phyloP scores from a whole-genome alignment of 2,329 filamentous ascomycete species.

The Exserohilum rostratum region DNA sequence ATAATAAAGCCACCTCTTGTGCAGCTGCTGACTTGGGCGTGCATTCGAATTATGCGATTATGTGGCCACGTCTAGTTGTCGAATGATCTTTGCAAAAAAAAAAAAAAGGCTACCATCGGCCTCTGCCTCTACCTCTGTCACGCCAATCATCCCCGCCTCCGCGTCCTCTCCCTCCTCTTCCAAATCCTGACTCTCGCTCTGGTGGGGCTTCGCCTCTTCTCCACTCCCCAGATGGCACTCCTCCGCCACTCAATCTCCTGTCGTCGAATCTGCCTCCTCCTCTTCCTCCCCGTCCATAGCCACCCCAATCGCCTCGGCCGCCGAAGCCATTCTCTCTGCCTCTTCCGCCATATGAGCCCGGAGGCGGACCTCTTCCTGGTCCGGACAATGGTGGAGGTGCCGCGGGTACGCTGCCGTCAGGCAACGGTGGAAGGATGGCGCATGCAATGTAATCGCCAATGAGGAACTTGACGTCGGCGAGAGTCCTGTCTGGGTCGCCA shows the following conservation, averaged over 20 bases:
- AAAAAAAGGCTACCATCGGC: slow-evolving; percentile 34
- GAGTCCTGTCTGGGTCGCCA: slow-evolving; percentile 72
- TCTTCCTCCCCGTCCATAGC: slow-evolving; percentile 45
- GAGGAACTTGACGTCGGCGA: slow-evolving; percentile 79
- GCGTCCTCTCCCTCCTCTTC: slow-evolving; percentile 46
- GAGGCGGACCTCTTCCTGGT: slow-evolving; percentile 35
- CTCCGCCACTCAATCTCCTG: slow-evolving; percentile 49
- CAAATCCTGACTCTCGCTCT: slow-evolving; percentile 48
- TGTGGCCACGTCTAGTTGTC: neutral
- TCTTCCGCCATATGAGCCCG: slow-evolving; percentile 33
- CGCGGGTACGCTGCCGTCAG: slow-evolving; percentile 75
- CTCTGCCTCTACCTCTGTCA: slow-evolving; percentile 44
- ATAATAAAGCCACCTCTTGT: neutral
- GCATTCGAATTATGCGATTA: neutral
- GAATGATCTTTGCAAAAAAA: neutral
- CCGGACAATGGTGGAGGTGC: slow-evolving; percentile 55
- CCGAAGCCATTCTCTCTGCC: slow-evolving; percentile 43
- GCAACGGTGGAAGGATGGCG: slow-evolving; percentile 75
- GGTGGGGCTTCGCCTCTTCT: slow-evolving; percentile 68
- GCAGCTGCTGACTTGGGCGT: neutral
- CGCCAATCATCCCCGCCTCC: slow-evolving; percentile 37
- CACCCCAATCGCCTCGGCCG: slow-evolving; percentile 36
- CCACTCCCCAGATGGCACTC: slow-evolving; percentile 67
- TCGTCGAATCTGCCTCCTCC: slow-evolving; percentile 41
- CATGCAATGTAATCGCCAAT: slow-evolving; percentile 89